Conservation (phyloP, 2,329 filamentous ascomycete genomes). For the Hirsutella minnesotensis region DNA sequence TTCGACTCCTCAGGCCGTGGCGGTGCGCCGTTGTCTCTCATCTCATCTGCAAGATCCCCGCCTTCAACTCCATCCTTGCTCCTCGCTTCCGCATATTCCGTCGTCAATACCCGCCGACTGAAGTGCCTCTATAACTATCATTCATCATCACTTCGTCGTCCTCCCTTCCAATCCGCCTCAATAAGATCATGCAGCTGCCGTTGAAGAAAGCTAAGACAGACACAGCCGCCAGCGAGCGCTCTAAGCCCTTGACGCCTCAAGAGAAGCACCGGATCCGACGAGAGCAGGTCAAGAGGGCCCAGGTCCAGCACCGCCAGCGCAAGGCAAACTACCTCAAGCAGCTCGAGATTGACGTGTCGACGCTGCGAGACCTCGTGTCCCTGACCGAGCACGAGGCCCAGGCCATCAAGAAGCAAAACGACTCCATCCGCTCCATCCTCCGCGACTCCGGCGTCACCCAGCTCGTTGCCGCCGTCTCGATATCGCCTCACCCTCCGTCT, state of each 20-base stretch:
- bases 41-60: too few species aligned
- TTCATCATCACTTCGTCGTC: background rate
- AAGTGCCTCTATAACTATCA: background rate
- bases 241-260: slow-evolving; percentile 10
- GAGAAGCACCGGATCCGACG: slow-evolving; percentile 35
- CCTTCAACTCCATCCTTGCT: background rate
- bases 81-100: too few species aligned
- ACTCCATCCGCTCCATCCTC: slow-evolving; percentile 25
- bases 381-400: slow-evolving; percentile 26
- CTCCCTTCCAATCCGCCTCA: background rate
- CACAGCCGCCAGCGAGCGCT: background rate
- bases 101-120: too few species aligned
- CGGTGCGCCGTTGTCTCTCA: too few species aligned
- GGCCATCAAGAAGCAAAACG: slow-evolving; percentile 29
- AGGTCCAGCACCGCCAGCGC: slow-evolving; percentile 43
- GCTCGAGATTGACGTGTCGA: slow-evolving; percentile 38
- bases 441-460: slow-evolving; percentile 9
- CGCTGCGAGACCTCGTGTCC: slow-evolving; percentile 34
- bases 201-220: background rate
- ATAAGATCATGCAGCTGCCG: background rate
- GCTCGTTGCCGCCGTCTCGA: background rate
- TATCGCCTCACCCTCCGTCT: background rate
- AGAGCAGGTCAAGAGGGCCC: slow-evolving; percentile 39
- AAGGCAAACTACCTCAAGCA: slow-evolving; percentile 43
- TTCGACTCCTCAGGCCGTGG: too few species aligned